These are phyloP conservation scores for Tetraselmis striata DNA, from an alignment of 139 green algal genomes.

Conservation along the genomic window DNA sequence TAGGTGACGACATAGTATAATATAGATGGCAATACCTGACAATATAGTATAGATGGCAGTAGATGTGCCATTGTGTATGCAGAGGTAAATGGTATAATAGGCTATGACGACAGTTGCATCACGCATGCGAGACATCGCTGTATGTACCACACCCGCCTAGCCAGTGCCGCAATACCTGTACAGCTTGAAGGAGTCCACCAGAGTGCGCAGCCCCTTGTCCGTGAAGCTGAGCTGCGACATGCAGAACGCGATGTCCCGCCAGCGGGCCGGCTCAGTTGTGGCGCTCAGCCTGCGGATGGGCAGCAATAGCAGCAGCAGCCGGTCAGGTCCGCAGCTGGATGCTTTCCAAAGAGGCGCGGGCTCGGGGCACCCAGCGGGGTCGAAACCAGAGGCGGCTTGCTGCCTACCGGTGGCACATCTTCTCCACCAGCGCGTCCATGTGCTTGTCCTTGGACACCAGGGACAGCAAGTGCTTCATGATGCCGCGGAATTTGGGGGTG, in stretches of 20 bases:
- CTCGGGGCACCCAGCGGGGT: neutral
- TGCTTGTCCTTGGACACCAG: conserved; percentile 61
- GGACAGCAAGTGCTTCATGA: conserved; percentile 48
- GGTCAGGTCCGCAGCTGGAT: conserved; percentile 11
- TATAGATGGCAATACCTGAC: no score
- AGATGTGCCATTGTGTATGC: no score
- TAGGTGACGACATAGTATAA: no score
- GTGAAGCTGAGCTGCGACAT: conserved; percentile 63
- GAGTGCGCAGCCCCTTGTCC: conserved; percentile 71
- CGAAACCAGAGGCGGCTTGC: neutral
- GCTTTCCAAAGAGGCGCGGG: neutral
- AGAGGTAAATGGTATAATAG: no score
- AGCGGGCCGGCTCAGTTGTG: conserved; percentile 36
- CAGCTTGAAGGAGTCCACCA: conserved; percentile 62
- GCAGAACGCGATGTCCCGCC: conserved; percentile 82
- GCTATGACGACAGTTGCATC: no score
- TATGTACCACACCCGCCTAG: neutral
- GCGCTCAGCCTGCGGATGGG: neutral
- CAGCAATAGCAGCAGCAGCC: neutral
- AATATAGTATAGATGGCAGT: no score
- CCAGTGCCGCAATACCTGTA: conserved; percentile 69
- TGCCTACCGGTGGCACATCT: conserved; percentile 65
- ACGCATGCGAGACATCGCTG: no score
- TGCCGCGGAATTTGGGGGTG: conserved; percentile 10
- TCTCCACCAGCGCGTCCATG: conserved; percentile 62